Evolutionary conservation across 352 stramenopile genomes (phyloP).

Genomic region (Globisporangium cylindrosporum): DNA sequence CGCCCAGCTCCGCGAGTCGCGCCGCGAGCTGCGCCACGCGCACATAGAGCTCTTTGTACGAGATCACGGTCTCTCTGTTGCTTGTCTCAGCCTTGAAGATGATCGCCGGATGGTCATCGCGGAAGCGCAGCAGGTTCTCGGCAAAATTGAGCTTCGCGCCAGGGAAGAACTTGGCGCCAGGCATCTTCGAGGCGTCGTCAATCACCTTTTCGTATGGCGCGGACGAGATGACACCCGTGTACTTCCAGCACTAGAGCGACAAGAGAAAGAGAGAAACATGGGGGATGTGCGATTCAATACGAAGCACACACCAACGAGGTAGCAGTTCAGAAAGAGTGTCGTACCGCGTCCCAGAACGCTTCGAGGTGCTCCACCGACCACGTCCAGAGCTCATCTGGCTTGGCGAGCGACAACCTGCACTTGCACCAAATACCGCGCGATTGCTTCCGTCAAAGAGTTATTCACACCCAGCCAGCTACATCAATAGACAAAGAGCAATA

Average conservation of each 20-base stretch:
- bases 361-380: slow-evolving; percentile 73
- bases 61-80: slow-evolving; percentile 49
- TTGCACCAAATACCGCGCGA: not conserved
- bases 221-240: slow-evolving; percentile 62
- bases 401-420: slow-evolving; percentile 34
- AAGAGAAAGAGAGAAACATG: not conserved
- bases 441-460: not conserved
- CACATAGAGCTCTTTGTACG: slow-evolving; percentile 63
- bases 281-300: not conserved
- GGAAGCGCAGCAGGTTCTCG: slow-evolving; percentile 72
- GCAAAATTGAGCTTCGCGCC: slow-evolving; percentile 72
- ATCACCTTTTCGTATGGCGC: slow-evolving; percentile 51
- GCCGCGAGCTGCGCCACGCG: slow-evolving; percentile 47
- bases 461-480: not conserved
- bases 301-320: not conserved
- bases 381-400: slow-evolving; percentile 57
- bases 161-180: slow-evolving; percentile 67
- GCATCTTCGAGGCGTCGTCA: slow-evolving; percentile 67
- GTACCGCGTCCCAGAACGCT: slow-evolving; percentile 54
- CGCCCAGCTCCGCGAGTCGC: slow-evolving; percentile 41
- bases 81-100: slow-evolving; percentile 76
- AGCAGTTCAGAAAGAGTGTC: not conserved
- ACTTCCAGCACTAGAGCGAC: slow-evolving; percentile 54
- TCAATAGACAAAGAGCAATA: not conserved
- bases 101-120: slow-evolving; percentile 66